Evolutionary conservation across 176 grass and related monocot genomes (phyloP).

Genomic region (Neostapfia colusana): DNA sequence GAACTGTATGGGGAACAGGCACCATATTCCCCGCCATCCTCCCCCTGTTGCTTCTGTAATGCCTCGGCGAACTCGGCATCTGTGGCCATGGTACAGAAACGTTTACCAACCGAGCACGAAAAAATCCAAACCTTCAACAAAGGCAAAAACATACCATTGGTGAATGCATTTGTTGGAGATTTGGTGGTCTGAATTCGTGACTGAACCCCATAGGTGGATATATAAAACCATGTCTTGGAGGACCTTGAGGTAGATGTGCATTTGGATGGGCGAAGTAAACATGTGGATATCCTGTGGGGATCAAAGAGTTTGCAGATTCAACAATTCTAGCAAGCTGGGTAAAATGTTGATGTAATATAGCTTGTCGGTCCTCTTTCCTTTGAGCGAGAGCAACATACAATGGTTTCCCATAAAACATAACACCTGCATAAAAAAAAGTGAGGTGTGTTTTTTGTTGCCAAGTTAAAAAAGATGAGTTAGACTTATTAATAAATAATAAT

Average conservation of each 20-base stretch:
- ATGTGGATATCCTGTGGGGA: conserved; percentile 59
- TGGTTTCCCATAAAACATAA: conserved; percentile 82
- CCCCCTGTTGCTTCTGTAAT: conserved; percentile 52
- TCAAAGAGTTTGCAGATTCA: conserved; percentile 43
- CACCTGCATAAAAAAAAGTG: conserved; percentile 44
- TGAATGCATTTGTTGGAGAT: conserved; percentile 52
- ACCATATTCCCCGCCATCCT: conserved; percentile 52
- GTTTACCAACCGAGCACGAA: not conserved
- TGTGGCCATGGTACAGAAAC: conserved; percentile 19
- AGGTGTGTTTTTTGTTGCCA: not conserved
- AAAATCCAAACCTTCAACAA: not conserved
- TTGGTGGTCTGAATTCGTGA: conserved; percentile 48
- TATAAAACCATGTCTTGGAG: conserved; percentile 59
- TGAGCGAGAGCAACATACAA: conserved; percentile 79
- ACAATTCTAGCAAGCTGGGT: conserved; percentile 39
- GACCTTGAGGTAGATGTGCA: conserved; percentile 50
- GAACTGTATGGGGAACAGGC: conserved; percentile 42
- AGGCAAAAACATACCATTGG: conserved; percentile 41
- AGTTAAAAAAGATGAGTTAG: not conserved
- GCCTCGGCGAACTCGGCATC: conserved; percentile 58
- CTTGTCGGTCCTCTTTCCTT: conserved; percentile 77
- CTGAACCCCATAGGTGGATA: conserved; percentile 48
- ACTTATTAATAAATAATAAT: not conserved
- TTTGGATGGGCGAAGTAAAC: conserved; percentile 62
- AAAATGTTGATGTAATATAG: conserved; percentile 57